Base-by-base conservation (phyloP, 139 green algal species). In the Coelastrella sp. region DNA sequence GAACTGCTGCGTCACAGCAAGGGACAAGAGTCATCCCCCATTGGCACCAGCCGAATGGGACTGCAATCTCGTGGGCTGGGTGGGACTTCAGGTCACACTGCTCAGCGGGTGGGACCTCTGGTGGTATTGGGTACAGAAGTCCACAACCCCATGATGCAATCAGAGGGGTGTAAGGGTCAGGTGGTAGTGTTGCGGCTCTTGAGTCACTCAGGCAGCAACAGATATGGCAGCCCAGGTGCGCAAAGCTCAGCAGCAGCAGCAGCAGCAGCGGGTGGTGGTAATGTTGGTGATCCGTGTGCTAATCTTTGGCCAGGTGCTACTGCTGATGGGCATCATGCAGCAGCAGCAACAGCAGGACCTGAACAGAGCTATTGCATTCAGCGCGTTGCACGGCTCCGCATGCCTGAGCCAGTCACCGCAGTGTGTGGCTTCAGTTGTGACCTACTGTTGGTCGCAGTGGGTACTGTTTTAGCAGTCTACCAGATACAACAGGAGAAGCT, bases 341-440 rank as follows among this genome's bases (percentile, higher is more conserved):
- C 67, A 51, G 3, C 37, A 76, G 67, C 67, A 76, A 37, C 67
- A 76, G 67, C 67, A 79, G 69, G 40, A 41, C 27, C 69, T 35
- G 3, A 11, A 13, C 35, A 15, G 17, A 30, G 66, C 19, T 50
- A 43, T 25, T 6, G 41, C 41, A 40, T 82, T 23, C 75, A 53
- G 23, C 51, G 75, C 15, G 75, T 82, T 25, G 75, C 75, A 3
- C 41, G 75, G n/a, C 75, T 82, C 21, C 51, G 75, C 13, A 82
- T 82, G 75, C 75, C 75, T 0, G 53, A 82, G 34, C 34, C 75
- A 17, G 75, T 82, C 6, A 71, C 75, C 2, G 75, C 75, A 19
- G 75, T 82, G 8, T 38, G 35, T 27, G 75, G 53, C 3, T 37
- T 71, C 53, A 40, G 37, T 37, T 27, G 5, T n/a, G 75, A 82